Conservation (phyloP, 805 yeast species). For the Saturnispora kantuleensis region DNA sequence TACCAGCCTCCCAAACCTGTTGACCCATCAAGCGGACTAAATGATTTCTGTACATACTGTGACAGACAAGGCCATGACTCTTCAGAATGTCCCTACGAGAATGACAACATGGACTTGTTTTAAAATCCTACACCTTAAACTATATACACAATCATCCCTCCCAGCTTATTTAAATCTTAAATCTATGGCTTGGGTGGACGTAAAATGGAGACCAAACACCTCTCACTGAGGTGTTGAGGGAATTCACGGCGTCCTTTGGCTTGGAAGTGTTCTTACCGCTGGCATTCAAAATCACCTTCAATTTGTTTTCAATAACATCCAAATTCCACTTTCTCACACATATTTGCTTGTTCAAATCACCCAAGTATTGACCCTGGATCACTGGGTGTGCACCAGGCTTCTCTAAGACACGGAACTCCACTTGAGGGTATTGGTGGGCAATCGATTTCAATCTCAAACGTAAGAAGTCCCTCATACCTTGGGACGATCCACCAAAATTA, state of each 20-base stretch:
- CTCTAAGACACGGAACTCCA: slow-evolving; percentile 61
- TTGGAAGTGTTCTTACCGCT: slow-evolving; percentile 55
- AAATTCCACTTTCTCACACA: slow-evolving; percentile 69
- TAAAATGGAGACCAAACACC: slow-evolving; percentile 98
- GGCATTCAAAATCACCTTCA: slow-evolving; percentile 53
- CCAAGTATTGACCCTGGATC: slow-evolving; percentile 44
- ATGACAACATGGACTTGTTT: slow-evolving; percentile 29
- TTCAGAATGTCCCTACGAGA: slow-evolving; percentile 78
- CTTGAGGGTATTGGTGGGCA: slow-evolving; percentile 52
- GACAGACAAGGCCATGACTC: slow-evolving; percentile 86
- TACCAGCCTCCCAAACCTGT: slow-evolving; percentile 37
- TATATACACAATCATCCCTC: neutral
- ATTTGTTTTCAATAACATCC: slow-evolving; percentile 52
- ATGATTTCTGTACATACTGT: slow-evolving; percentile 87
- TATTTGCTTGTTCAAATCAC: slow-evolving; percentile 31
- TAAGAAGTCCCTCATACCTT: slow-evolving; percentile 65
- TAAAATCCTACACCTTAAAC: too few relatives aligned
- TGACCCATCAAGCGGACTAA: slow-evolving; percentile 69
- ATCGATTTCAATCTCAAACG: slow-evolving; percentile 40
- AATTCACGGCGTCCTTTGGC: slow-evolving; percentile 69
- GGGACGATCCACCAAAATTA: slow-evolving; percentile 93
- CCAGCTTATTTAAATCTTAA: slow-evolving; percentile 29
- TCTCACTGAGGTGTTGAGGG: slow-evolving; percentile 75
- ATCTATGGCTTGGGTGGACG: slow-evolving; percentile 42
- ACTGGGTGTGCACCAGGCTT: slow-evolving; percentile 75